Evolutionary conservation across 2,329 filamentous ascomycete genomes (phyloP).

Genomic region (Pestalotiopsis sp.): DNA sequence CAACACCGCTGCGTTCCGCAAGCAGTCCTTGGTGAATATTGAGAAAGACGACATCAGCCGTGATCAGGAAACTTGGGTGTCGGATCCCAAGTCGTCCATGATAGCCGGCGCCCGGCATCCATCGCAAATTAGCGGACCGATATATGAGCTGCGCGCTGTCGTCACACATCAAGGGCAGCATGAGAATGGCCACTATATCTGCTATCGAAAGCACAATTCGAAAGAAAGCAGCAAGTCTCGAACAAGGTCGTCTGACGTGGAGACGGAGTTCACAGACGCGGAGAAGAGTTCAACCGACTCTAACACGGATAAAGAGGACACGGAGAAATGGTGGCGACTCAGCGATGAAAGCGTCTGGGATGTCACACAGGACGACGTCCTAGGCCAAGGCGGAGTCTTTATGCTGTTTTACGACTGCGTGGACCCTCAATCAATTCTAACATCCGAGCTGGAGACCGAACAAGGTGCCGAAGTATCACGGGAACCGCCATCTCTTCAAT

Average conservation of each 20-base stretch:
- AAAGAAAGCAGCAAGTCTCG: conserved; percentile 9
- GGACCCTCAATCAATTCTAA: conserved; percentile 51
- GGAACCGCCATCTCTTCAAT: background rate
- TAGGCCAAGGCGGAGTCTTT: conserved; percentile 81
- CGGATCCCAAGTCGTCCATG: conserved; percentile 73
- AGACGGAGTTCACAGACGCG: conserved; percentile 15
- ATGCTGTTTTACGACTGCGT: conserved; percentile 95
- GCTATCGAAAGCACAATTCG: conserved; percentile 72
- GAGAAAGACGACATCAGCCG: conserved; percentile 26
- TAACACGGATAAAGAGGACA: conserved; percentile 11
- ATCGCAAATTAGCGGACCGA: conserved; percentile 56
- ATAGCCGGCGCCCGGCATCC: conserved; percentile 56
- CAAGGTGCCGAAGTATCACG: background rate
- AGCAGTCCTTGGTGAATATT: conserved; percentile 20
- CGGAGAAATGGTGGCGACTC: conserved; percentile 78
- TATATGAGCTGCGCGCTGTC: conserved; percentile 80
- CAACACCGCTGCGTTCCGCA: conserved; percentile 10
- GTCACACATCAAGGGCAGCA: conserved; percentile 89
- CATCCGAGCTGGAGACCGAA: background rate
- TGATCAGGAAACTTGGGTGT: conserved; percentile 67
- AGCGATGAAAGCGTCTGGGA: conserved; percentile 84
- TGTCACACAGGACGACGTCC: conserved; percentile 72
- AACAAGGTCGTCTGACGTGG: conserved; percentile 15
- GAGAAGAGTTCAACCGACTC: conserved; percentile 21
- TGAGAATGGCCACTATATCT: conserved; percentile 95